Base-by-base conservation (phyloP, 108 stramenopile genomes). In the Epithemia pelagica region DNA sequence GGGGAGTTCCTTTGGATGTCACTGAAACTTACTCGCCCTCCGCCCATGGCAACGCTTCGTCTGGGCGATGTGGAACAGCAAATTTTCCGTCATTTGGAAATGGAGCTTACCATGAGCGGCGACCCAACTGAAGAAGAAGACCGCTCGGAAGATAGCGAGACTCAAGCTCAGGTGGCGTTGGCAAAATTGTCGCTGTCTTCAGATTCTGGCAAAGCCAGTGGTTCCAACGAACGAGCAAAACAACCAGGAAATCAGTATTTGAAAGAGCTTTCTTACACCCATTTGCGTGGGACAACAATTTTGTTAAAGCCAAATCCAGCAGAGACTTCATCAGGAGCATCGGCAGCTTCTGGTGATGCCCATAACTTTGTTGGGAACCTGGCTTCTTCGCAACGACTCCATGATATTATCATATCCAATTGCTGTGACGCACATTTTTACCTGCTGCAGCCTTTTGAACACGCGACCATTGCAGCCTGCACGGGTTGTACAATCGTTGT, bases 401-500 rank as follows among this genome's bases (percentile, higher is more conserved):
- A 93, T 67, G 92, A 93, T 70, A 68, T 95, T 53, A 80, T 82
- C 62, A 86, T 96, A 15, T 75, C 88, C 5, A 82, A 90, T 68
- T 96, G 95, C 71, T 88, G 86, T 2, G 93, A 95, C 62, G 85
- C 83, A 7, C 89, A 96, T 76, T 82, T 96, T 65, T 96, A 96
- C 70, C 76, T 96, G 24, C 86, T 96, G 23, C 90, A 86, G 53
- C 88, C 95, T 3, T 92, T 95, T 51, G 87, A 94, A 59, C 89
- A 91, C 54, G 95, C 89, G 2, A 93, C 90, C 1, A 86, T 96
- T 30, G 76, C 89, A 3, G 88, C 83, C 3, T 94, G 92, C 66
- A 88, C 89, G 2, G 92, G 90, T 60, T 95, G 96, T 66, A 96
- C 96, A n/a, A 91, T 96, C 51, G 96, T 96, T 51, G 74, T 96